phyloP scores from a whole-genome alignment of 2,329 filamentous ascomycete genomes.

The Metarhizium album region DNA sequence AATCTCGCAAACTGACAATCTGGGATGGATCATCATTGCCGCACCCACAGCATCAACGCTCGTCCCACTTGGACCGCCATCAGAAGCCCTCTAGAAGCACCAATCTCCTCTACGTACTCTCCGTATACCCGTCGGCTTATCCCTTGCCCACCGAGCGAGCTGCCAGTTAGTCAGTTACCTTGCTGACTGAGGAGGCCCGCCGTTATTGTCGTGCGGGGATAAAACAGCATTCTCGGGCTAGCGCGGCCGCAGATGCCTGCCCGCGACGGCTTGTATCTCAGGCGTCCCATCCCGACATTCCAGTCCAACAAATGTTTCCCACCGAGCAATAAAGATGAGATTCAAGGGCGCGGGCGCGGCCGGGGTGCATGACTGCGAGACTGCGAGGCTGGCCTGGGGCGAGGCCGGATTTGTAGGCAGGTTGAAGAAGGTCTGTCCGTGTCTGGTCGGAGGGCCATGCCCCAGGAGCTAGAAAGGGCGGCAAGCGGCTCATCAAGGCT shows the following conservation, averaged over 20 bases:
- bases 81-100: slow-evolving; percentile 7
- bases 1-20: slow-evolving; percentile 6
- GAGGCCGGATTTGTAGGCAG: background rate
- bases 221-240: background rate
- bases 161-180: background rate
- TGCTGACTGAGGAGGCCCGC: background rate
- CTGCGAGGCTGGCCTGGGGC: background rate
- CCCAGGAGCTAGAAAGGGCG: background rate
- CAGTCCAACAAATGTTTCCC: too few species aligned
- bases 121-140: background rate
- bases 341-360: background rate
- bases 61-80: slow-evolving; percentile 4
- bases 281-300: background rate
- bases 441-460: too few species aligned
- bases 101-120: too few species aligned
- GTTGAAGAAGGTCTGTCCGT: background rate
- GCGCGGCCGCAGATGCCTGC: background rate
- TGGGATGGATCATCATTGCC: slow-evolving; percentile 1
- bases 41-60: background rate
- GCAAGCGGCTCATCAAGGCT: background rate
- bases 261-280: background rate
- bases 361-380: too few species aligned
- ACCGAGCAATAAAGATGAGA: too few species aligned
- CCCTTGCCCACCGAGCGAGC: background rate
- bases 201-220: background rate